phyloP scores from a whole-genome alignment of 2,329 filamentous ascomycete genomes.

The Microdochium trichocladiopsis region DNA sequence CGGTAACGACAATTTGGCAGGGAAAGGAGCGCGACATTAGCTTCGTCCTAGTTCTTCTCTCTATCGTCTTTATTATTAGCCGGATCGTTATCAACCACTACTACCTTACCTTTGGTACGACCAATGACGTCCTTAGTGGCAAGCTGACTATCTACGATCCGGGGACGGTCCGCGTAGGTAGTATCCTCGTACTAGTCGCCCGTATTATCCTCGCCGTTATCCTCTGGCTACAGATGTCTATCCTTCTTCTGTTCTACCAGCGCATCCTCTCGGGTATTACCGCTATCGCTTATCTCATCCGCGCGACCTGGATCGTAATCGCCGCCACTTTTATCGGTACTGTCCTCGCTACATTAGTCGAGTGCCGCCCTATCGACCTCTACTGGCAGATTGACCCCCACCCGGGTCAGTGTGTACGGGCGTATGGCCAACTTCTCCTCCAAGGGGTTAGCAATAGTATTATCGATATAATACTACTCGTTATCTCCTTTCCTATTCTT shows the following conservation, averaged over 20 bases:
- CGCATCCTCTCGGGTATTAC: slow-evolving; percentile 15
- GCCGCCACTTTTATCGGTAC: slow-evolving; percentile 21
- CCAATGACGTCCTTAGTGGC: slow-evolving; percentile 10
- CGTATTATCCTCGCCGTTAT: slow-evolving; percentile 13
- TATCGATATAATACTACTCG: slow-evolving; percentile 19
- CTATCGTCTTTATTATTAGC: slow-evolving; percentile 10
- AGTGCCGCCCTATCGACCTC: slow-evolving; percentile 24
- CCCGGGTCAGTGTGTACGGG: slow-evolving; percentile 21
- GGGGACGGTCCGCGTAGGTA: slow-evolving; percentile 9
- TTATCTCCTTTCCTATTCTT: slow-evolving; percentile 18
- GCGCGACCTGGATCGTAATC: slow-evolving; percentile 15
- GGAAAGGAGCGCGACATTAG: slow-evolving; percentile 14
- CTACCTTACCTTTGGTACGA: slow-evolving; percentile 15
- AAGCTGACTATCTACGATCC: slow-evolving; percentile 2
- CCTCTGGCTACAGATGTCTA: slow-evolving; percentile 18
- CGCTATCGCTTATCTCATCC: slow-evolving; percentile 14
- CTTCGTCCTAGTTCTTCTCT: slow-evolving; percentile 14
- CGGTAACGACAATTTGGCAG: slow-evolving; percentile 13
- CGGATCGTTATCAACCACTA: slow-evolving; percentile 11
- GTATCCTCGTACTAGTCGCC: slow-evolving; percentile 14
- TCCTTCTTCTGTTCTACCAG: slow-evolving; percentile 19
- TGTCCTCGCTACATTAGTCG: slow-evolving; percentile 23
- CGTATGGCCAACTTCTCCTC: slow-evolving; percentile 22
- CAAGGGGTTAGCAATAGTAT: slow-evolving; percentile 24
- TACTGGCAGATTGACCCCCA: slow-evolving; percentile 22